These are phyloP conservation scores for Neohortaea acidophila DNA, from an alignment of 495 filamentous ascomycete genomes.

Conservation along the genomic window DNA sequence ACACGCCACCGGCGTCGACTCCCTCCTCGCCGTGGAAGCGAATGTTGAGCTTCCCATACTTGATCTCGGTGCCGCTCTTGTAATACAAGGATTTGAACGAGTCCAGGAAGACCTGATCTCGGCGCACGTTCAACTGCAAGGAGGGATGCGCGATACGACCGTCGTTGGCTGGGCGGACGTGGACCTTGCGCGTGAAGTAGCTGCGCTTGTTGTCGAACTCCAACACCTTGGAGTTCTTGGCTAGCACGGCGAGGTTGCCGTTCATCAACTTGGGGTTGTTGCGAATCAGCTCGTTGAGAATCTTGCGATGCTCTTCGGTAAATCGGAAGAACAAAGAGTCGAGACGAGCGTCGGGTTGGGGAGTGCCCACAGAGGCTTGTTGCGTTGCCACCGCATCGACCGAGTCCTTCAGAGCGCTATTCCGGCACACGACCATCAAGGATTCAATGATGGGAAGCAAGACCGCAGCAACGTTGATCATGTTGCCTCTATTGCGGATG, in stretches of 20 bases:
- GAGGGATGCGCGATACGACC: constrained; percentile 53
- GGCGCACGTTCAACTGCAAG: constrained; percentile 76
- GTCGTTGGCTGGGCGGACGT: constrained; percentile 49
- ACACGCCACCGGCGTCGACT: constrained; percentile 94
- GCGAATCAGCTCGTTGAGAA: constrained; percentile 93
- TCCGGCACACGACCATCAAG: constrained; percentile 98
- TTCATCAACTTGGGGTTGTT: constrained; percentile 97
- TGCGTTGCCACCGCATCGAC: constrained; percentile 46
- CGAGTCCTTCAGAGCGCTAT: constrained; percentile 60
- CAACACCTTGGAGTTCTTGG: constrained; percentile 96
- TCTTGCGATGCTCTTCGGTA: constrained; percentile 94
- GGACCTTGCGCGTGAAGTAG: constrained; percentile 89
- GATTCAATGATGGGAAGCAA: constrained; percentile 86
- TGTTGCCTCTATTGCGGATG: constrained; percentile 79
- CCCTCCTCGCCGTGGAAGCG: constrained; percentile 96
- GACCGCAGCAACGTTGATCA: constrained; percentile 93
- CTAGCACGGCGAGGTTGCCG: constrained; percentile 83
- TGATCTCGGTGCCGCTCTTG: constrained; percentile 89
- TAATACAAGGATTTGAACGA: constrained; percentile 93
- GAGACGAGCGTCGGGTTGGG: constrained; percentile 67
- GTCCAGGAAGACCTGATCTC: constrained; percentile 94
- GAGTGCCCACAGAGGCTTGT: constrained; percentile 39
- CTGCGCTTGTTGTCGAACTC: constrained; percentile 99
- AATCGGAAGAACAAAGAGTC: constrained; percentile 94
- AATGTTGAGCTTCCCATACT: constrained; percentile 94